Base-by-base conservation (phyloP, 2,329 filamentous ascomycete species). In the Phyllachora maydis region DNA sequence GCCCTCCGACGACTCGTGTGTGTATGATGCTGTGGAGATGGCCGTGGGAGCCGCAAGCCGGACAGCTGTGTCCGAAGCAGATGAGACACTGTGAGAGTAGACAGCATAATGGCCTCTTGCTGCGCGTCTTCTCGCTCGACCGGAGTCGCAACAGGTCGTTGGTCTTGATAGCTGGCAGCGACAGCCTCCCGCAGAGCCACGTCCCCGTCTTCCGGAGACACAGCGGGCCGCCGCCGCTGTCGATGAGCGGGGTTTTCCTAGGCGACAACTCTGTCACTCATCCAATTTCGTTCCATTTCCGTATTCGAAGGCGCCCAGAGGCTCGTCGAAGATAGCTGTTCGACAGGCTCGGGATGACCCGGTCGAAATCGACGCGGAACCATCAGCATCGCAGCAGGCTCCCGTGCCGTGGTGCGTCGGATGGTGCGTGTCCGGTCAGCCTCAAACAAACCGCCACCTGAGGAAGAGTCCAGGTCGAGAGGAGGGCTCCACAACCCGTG, bases 81-180 rank as follows among this genome's bases (percentile, higher is more conserved):
- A 4, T 27, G 30, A 19, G 34, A 27, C 9, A 27, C 37, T 9
- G 32, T 26, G 18, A 38, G 42, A 11, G 37, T 34, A 18, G 46
- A 46, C 18, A 40, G 38, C 4, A 35, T 28, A 13, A 49, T 30
- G 11, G 50, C 47, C 23, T 43, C 30, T 4, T 39, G 30, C 2
- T 59, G 42, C 4, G 54, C 54, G 11, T 37, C 35, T 6, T 40
- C 36, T 47, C 48, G 51, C 12, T 46, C 36, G 17, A 33, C 36
- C 11, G 38, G 33, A 10, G 38, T 35, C 23, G 30, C 39, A 24
- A 22, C 28, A 27, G 14, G 27, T 8, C 23, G 29, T 19, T 18
- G 33, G 10, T 25, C 22, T 5, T 33, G 36, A 19, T 40, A 40
- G 31, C 43, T 43, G 18, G 36, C 38, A 9, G 18, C 24, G n/a